Base-by-base conservation (phyloP, 441 rosid genomes). In the Breynia disticha region DNA sequence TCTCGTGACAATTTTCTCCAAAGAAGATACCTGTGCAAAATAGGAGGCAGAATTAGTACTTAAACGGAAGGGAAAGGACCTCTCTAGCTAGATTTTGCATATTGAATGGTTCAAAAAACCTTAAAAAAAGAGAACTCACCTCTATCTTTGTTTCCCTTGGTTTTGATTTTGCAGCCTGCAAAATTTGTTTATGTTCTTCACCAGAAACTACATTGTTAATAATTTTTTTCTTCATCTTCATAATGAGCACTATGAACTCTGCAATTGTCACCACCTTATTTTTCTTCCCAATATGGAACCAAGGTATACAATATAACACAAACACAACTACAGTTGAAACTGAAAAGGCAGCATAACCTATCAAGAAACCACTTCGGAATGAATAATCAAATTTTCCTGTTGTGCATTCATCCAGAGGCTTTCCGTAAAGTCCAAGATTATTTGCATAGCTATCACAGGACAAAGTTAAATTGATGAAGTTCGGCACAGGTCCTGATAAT, bases 1-100 rank as follows among this genome's bases (percentile, higher is more conserved):
- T 68, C 80, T 81, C 1, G 84, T 69, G 65, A 85, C 61, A 3
- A 80, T 59, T 50, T 87, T 85, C 83, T 87, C 84, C 65, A 90
- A 83, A 86, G 81, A 50, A 61, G 89, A 80, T 61, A 87, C 88
- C 97, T 90, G 77, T 42, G 69, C 55, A 19, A 21, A 50, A 50
- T 55, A 42, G 48, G 16, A 55, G 57, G 16, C 53, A 64, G 11
- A 67, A 63, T 59, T 35, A 46, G 21, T 15, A 41, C 39, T 15
- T 16, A 32, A 28, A 28, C 35, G 8, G 35, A 9, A 28, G 35
- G 2, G 35, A 2, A 28, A 4, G 35, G 35, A 28, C 35, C 8
- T 19, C 21, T 11, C 2, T 58, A 19, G 17, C n/a, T 55, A 19
- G 9, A 39, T 11, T 17, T 45, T 5, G 10, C 35, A 41, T 6